These are phyloP conservation scores for Cutaneotrichosporon mucoides DNA, from an alignment of 1,284 basidiomycete species.

Conservation along the genomic window DNA sequence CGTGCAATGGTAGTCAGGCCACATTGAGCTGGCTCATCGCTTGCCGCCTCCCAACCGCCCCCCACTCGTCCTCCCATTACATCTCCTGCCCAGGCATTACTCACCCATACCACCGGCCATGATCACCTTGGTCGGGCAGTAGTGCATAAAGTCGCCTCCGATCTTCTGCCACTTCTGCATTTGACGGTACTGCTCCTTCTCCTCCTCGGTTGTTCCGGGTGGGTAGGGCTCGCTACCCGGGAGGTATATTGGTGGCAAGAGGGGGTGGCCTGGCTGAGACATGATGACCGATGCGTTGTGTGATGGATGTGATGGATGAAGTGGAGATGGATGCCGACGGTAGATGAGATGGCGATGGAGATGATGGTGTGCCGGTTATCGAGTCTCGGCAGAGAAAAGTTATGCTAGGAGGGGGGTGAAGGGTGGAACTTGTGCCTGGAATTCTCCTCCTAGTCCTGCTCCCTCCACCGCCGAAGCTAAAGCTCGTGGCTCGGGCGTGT, in stretches of 20 bases:
- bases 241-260: constrained; percentile 45
- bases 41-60: no score
- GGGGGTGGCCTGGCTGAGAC: constrained; percentile 8
- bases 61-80: no score
- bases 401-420: no score
- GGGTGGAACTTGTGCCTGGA: no score
- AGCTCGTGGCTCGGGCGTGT: not conserved
- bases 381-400: no score
- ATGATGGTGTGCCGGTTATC: no score
- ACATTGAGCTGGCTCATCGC: no score
- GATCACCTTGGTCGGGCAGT: constrained; percentile 76
- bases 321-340: not conserved
- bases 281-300: not conserved
- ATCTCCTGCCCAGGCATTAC: constrained; percentile 33
- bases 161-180: constrained; percentile 70
- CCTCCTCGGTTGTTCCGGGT: constrained; percentile 73
- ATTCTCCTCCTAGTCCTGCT: no score
- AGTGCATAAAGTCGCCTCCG: constrained; percentile 62
- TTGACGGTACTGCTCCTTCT: constrained; percentile 64
- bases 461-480: no score
- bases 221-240: constrained; percentile 59
- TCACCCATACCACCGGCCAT: constrained; percentile 74
- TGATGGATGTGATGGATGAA: not conserved
- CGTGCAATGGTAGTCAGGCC: no score
- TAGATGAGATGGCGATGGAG: no score